Evolutionary conservation across 2,329 filamentous ascomycete species (phyloP), one percentile per base, ranked within the genome.

Genomic region (Laburnicola sp.): DNA sequence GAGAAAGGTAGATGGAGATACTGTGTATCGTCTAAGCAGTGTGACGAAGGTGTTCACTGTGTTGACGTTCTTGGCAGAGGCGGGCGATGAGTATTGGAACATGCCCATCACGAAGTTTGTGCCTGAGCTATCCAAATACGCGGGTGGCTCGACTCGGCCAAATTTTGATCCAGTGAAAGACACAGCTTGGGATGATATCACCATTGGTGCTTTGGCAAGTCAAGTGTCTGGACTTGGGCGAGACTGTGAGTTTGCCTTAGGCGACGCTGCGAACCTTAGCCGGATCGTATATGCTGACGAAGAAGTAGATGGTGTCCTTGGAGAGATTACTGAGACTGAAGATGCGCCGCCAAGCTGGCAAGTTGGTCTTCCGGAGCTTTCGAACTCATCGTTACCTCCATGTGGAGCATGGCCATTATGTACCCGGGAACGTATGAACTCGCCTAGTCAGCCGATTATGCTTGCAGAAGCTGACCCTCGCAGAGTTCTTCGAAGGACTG

Each of bases 1-100:
- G 35, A 61, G 45, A 30, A 27, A 42, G 11, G 55, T 58, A 8
- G 50, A 76, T 52, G 50, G 56, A 4, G 56, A 77, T 47, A 74
- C 74, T 0, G 68, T 78, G 2, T 81, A 77, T 46, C 68, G 77
- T 1, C 66, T 80, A 4, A 78, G 73, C 10, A 80, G 77, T 53
- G 60, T 80, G 8, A 76, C 76, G 7, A 80, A 81, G 59, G 59
- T 78, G 5, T 71, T 77, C 53, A 76, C 72, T 2, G 68, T 78
- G 2, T 76, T 74, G 46, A 69, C 69, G 4, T 75, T 74, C 53
- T 64, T 80, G 16, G 59, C 75, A 2, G 69, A 76, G 50, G 65
- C 67, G n/a, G 75, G 77, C 1, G 72, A 76, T 46, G 51, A 57
- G 11, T 59, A 68, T 28, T 78, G 74, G 62, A 70, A 74, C 34